Percentiles rank a stretch among this genome's conserved stretches.
phyloP scores from a whole-genome alignment of 116 monocot species.

The Papilionanthe hybrid region DNA sequence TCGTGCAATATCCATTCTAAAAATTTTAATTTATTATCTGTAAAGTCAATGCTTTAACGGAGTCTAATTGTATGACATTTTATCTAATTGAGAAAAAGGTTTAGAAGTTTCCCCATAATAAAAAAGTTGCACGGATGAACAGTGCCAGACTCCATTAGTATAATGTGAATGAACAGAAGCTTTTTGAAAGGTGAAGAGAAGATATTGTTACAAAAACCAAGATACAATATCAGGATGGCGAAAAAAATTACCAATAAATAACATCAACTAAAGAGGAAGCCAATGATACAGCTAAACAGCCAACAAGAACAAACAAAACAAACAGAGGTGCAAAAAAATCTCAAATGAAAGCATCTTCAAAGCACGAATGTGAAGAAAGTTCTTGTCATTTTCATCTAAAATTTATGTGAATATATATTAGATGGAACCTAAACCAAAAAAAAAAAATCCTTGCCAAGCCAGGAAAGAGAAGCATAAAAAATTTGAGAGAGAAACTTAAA shows the following conservation, averaged over 20 bases:
- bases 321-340: background rate
- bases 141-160: background rate
- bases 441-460: too few species aligned
- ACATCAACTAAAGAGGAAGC: background rate
- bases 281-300: background rate
- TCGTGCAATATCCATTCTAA: slow-evolving; percentile 88
- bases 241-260: background rate
- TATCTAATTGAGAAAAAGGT: background rate
- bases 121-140: background rate
- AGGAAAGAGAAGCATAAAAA: too few species aligned
- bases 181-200: background rate
- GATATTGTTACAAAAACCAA: background rate
- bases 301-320: background rate
- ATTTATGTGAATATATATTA: too few species aligned
- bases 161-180: background rate
- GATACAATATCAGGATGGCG: background rate
- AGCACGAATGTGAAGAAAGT: too few species aligned
- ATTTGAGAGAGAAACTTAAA: too few species aligned
- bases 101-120: background rate
- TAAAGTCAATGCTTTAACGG: slow-evolving; percentile 2
- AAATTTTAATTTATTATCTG: slow-evolving; percentile 19
- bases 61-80: background rate
- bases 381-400: too few species aligned
- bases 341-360: too few species aligned
- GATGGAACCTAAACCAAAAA: too few species aligned